Base-by-base conservation (phyloP, 305 asterid genomes). In the Fraxinus xanthoxyloides region DNA sequence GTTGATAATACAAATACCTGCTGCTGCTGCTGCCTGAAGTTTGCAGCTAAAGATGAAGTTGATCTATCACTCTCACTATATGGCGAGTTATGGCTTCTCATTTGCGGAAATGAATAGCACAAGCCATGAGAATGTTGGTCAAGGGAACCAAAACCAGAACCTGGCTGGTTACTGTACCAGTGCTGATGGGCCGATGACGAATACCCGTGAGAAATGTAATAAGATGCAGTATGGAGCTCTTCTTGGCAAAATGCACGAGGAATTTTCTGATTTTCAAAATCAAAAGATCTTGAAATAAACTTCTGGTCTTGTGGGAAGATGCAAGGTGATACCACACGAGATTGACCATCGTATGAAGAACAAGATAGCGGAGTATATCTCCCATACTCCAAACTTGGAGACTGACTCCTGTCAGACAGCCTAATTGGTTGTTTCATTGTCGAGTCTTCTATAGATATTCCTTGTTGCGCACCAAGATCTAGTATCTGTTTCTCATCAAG, bases 401-500 rank as follows among this genome's bases (percentile, higher is more conserved):
- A 86, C 75, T 75, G 86, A 10, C 85, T 79, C 80, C 77, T 82
- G 46, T 76, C 82, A 80, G 89, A 87, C 21, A 86, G 83, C 51
- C 87, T 90, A 51, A 85, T 69, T 51, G 92, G 88, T 63, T 86
- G 81, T 77, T 89, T 69, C 86, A 82, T 86, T 69, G 84, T 85
- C 81, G 89, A 87, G 87, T 92, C 96, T 80, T 95, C 97, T 34
- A 85, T 84, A 24, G 90, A 85, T 80, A 92, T 89, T 79, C 96
- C 98, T 85, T 92, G 94, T 85, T 87, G 91, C 21, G 88, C 90
- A 67, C 93, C 97, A 75, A 90, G 87, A 80, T 92, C 91, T 10
- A 88, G 80, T 85, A 94, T 87, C 83, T 94, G 97, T 83, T 91
- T 92, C 90, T 94, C 98, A 75, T 92, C 89, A 43, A 93, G 92